Evolutionary conservation across 140 eudicot genomes (phyloP).

Genomic region (Senecio squalidus): DNA sequence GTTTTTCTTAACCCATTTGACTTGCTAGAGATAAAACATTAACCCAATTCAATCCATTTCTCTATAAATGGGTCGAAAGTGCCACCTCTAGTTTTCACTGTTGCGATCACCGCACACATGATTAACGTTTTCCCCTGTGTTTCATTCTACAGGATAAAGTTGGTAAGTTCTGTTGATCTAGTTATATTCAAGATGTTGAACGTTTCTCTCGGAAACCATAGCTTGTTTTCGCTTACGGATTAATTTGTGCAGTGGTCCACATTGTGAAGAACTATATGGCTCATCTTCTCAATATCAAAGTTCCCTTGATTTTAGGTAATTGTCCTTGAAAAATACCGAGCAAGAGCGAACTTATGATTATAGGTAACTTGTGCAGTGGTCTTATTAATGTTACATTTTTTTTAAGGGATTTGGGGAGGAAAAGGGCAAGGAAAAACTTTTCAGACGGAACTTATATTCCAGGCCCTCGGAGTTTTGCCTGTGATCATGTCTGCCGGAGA

Average conservation of each 20-base stretch:
- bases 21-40: background rate
- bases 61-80: background rate
- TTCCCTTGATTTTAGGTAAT: slow-evolving; percentile 86
- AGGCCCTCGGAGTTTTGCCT: slow-evolving; percentile 90
- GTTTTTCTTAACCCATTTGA: too few relatives aligned
- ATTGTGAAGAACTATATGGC: slow-evolving; percentile 84
- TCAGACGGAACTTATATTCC: slow-evolving; percentile 96
- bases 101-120: background rate
- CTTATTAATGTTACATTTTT: background rate
- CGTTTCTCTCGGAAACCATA: slow-evolving; percentile 8
- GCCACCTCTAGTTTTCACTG: background rate
- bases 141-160: slow-evolving; percentile 82
- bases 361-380: background rate
- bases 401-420: slow-evolving; percentile 95
- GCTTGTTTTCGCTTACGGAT: background rate
- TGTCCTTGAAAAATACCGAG: slow-evolving; percentile 5
- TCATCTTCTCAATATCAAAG: slow-evolving; percentile 56
- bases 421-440: slow-evolving; percentile 98
- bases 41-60: background rate
- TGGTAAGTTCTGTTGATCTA: slow-evolving; percentile 61
- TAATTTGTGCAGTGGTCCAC: slow-evolving; percentile 65
- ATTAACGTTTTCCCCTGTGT: slow-evolving; percentile 10
- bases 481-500: slow-evolving; percentile 98
- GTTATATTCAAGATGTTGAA: slow-evolving; percentile 19
- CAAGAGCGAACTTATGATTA: background rate